A percentile compares a stretch with the other conserved stretches of the same genome.
Conservation (phyloP, 2,329 filamentous ascomycete genomes). For the Exophiala sideris region DNA sequence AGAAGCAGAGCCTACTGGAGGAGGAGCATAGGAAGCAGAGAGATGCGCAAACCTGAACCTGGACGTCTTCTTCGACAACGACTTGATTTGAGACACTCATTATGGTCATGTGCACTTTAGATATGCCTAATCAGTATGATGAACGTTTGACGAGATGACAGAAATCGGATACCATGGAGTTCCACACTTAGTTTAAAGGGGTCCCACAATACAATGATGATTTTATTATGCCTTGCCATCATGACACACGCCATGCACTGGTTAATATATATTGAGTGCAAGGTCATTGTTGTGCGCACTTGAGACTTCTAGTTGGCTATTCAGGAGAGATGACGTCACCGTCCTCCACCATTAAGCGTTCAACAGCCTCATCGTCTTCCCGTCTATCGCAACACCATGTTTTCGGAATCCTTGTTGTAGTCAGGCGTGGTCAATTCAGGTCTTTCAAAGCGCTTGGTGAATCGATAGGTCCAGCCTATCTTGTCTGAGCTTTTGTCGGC, state of each 20-base stretch:
- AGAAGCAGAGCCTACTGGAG: conserved; percentile 71
- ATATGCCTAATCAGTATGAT: no score
- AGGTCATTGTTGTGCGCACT: background rate
- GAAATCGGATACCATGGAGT: no score
- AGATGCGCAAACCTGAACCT: background rate
- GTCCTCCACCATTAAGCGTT: background rate
- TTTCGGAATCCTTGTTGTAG: conserved; percentile 20
- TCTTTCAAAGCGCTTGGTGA: conserved; percentile 24
- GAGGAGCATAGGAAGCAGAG: conserved; percentile 47
- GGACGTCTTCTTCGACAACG: background rate
- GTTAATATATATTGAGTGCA: background rate
- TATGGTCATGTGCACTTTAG: no score
- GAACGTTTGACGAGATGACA: no score
- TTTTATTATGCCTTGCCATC: no score
- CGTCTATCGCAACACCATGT: background rate
- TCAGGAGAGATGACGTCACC: background rate
- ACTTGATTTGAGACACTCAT: no score
- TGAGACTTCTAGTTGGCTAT: background rate
- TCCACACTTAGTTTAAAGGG: no score
- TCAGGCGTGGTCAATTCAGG: conserved; percentile 24
- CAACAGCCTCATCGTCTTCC: background rate
- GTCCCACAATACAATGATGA: no score
- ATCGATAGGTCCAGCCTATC: conserved; percentile 17
- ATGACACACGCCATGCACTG: no score
- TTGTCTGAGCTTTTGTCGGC: background rate